Evolutionary conservation across 2,329 filamentous ascomycete species (phyloP), one percentile per base, ranked within the genome.

Genomic region (Colletotrichum lindemuthianum): DNA sequence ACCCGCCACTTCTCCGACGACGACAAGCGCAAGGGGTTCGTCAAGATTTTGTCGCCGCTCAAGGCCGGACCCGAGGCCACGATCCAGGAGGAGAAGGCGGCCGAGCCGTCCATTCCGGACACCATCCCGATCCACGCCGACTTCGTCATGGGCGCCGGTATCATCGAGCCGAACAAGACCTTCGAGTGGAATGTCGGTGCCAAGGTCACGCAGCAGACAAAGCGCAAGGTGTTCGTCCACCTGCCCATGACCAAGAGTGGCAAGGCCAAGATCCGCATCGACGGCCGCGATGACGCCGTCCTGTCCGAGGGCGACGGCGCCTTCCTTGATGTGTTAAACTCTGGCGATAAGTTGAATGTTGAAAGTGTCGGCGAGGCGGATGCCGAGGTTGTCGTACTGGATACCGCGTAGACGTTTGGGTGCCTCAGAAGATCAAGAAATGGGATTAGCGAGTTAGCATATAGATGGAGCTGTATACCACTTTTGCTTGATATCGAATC

Each of bases 111-210:
- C 2, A 79, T 91, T 16, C 78, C 84, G 1, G 84, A 81, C n/a
- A 90, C 90, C 0, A 96, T 97, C 68, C 91, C 92, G 8, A 90
- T 96, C 59, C 91, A 96, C 74, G 90, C 92, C 10, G 92, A 97
- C 78, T 85, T 96, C 54, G 88, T 90, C 65, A 96, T 96, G 92
- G 88, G 86, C 40, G 92, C 92, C 0, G 89, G 88, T 7, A 88
- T 96, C 60, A 86, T 96, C 59, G 84, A 82, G 8, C 88, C 91
- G 0, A 83, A 84, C 34, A 82, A 82, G 72, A 84, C 78, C 45
- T 94, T 95, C 64, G 84, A 86, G 70, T 96, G 93, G 86, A 87
- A 82, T 8, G 79, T 95, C 16, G 93, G 93, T 10, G 88, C 75
- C 50, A 81, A 81, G 55, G 82, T 78, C 11, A 84, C 82, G 1